These are phyloP conservation scores for Massarina eburnea DNA, from an alignment of 2,329 filamentous ascomycete species.

Conservation along the genomic window DNA sequence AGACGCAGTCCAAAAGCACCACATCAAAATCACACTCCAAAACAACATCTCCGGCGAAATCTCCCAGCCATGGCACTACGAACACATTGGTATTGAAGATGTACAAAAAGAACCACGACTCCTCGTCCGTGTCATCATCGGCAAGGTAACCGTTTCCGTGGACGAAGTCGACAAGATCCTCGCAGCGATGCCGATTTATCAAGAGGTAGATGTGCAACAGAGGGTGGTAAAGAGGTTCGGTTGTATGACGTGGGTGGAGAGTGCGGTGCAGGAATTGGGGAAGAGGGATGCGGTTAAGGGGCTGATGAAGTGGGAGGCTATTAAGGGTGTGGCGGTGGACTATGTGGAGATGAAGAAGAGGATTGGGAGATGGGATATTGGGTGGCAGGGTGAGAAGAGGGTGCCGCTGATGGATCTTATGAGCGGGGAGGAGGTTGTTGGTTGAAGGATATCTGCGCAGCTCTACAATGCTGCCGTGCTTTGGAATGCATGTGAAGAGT, in stretches of 20 bases:
- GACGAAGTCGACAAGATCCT: conserved; percentile 1
- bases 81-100: conserved; percentile 2
- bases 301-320: conserved; percentile 1
- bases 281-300: background rate
- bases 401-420: conserved; percentile 7
- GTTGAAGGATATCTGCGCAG: no score
- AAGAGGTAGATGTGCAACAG: conserved; percentile 2
- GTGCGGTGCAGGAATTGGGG: conserved; percentile 1
- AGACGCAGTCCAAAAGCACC: conserved; percentile 3
- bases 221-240: background rate
- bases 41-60: background rate
- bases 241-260: conserved; percentile 5
- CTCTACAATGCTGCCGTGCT: no score
- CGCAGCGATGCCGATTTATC: conserved; percentile 6
- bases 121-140: conserved; percentile 9
- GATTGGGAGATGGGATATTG: conserved; percentile 2
- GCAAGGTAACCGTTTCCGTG: background rate
- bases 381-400: conserved; percentile 1
- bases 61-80: conserved; percentile 6
- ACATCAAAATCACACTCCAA: conserved; percentile 9
- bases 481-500: no score
- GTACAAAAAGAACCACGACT: conserved; percentile 4
- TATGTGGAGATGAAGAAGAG: conserved; percentile 4
- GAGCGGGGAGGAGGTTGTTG: conserved; percentile 1
- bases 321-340: conserved; percentile 1